These are phyloP conservation scores for Phaffia rhodozyma DNA, from an alignment of 1,284 basidiomycete species.

Conservation along the genomic window DNA sequence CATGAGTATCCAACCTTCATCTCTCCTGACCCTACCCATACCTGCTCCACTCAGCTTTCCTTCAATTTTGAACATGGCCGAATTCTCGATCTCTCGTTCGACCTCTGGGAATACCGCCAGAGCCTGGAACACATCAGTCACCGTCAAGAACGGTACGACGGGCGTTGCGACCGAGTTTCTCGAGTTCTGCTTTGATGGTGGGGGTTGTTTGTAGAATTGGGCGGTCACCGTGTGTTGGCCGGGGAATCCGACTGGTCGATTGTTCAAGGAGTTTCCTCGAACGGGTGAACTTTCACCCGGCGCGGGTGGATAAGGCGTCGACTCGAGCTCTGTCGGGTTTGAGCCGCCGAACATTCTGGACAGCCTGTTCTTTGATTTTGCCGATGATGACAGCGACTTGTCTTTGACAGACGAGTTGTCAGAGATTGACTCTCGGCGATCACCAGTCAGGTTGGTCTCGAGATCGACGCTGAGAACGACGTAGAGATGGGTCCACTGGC, in stretches of 20 bases:
- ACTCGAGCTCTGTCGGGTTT: not conserved
- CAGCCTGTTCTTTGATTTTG: slow-evolving; percentile 49
- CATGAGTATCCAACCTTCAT: slow-evolving; percentile 70
- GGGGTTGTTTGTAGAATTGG: slow-evolving; percentile 30
- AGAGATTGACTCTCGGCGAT: not conserved
- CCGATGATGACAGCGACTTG: not conserved
- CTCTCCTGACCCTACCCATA: slow-evolving; percentile 38
- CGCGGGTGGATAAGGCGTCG: slow-evolving; percentile 14
- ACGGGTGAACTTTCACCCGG: slow-evolving; percentile 15
- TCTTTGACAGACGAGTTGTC: not conserved
- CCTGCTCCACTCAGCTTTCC: slow-evolving; percentile 68
- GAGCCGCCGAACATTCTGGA: slow-evolving; percentile 46
- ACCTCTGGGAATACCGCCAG: slow-evolving; percentile 89
- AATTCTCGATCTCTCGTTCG: slow-evolving; percentile 76
- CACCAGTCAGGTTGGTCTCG: not conserved
- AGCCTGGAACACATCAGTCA: slow-evolving; percentile 33
- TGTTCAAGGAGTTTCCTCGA: not conserved
- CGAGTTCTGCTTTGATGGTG: slow-evolving; percentile 23
- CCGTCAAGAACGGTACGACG: slow-evolving; percentile 27
- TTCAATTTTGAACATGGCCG: slow-evolving; percentile 79
- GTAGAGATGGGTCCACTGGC: slow-evolving; percentile 91
- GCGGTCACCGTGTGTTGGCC: slow-evolving; percentile 26
- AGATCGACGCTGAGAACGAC: slow-evolving; percentile 52
- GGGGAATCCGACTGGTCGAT: not conserved
- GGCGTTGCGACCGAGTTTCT: slow-evolving; percentile 28